Percentiles rank a stretch among this genome's conserved stretches.
phyloP scores from a whole-genome alignment of 2,329 filamentous ascomycete genomes.

The Ophiocordyceps camponoti-saundersi region DNA sequence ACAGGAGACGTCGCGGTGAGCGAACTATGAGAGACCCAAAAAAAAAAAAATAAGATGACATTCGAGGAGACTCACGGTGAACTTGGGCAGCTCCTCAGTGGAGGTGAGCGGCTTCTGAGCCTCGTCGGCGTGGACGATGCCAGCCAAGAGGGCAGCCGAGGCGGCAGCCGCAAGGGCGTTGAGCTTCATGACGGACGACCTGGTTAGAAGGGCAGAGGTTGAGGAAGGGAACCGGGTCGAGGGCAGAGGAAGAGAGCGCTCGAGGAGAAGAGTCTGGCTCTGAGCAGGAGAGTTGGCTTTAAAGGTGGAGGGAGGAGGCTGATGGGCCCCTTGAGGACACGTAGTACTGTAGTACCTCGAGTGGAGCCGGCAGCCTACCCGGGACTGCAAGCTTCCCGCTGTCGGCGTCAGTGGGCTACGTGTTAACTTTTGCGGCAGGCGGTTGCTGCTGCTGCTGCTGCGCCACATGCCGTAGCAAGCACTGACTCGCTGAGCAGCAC shows the following conservation, averaged over 20 bases:
- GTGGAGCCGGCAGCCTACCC: neutral
- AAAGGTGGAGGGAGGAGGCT: neutral
- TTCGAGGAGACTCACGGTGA: conserved; percentile 52
- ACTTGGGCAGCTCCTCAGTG: conserved; percentile 53
- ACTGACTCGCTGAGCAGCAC: too few species aligned
- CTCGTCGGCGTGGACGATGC: conserved; percentile 53
- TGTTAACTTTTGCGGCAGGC: neutral
- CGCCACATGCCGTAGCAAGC: too few species aligned
- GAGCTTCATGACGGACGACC: conserved; percentile 53
- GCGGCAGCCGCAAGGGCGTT: conserved; percentile 60
- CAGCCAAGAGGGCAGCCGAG: conserved; percentile 55
- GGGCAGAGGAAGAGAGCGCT: neutral
- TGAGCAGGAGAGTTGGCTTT: neutral
- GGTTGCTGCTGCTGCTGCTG: too few species aligned
- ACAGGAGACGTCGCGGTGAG: conserved; percentile 2
- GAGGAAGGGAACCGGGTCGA: neutral
- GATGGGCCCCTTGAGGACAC: conserved; percentile 1
- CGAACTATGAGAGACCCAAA: neutral
- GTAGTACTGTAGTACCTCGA: neutral
- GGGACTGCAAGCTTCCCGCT: neutral
- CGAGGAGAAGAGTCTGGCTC: neutral
- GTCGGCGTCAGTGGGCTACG: neutral
- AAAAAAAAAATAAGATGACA: neutral
- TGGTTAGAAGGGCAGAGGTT: conserved; percentile 1
- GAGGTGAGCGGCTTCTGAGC: conserved; percentile 42